Evolutionary conservation across 768 basidiomycete genomes (phyloP).

Genomic region (Pholiota molesta): DNA sequence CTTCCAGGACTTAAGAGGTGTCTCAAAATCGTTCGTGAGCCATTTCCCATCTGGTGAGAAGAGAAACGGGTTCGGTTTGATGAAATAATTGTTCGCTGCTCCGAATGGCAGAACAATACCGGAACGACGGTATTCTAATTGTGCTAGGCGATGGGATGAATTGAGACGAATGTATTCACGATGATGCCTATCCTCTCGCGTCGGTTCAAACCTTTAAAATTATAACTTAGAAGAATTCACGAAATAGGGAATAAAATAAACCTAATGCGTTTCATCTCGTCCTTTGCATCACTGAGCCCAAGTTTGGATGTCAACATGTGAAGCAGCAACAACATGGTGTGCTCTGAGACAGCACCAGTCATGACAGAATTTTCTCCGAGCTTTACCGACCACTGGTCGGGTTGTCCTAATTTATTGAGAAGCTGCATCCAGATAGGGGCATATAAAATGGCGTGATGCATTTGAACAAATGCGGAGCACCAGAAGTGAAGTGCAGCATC

Average conservation of each 20-base stretch:
- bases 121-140: constrained; percentile 37
- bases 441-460: background rate
- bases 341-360: too few relatives aligned
- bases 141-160: constrained; percentile 49
- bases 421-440: too few relatives aligned
- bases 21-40: constrained; percentile 41
- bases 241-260: background rate
- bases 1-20: constrained; percentile 49
- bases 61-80: constrained; percentile 41
- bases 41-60: constrained; percentile 40
- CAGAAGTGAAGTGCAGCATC: constrained; percentile 52
- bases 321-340: too few relatives aligned
- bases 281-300: background rate
- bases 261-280: constrained; percentile 4
- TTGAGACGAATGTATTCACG: constrained; percentile 37
- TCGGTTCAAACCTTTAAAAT: constrained; percentile 37
- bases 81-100: constrained; percentile 42
- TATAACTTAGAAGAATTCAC: constrained; percentile 20
- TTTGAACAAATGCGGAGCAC: constrained; percentile 43
- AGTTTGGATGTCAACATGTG: too few relatives aligned
- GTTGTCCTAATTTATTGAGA: too few relatives aligned
- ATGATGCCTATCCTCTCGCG: constrained; percentile 40
- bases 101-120: constrained; percentile 55
- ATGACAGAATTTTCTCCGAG: too few relatives aligned
- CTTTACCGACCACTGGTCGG: too few relatives aligned